phyloP scores from a whole-genome alignment of 805 yeast species.

The Ogataea chonburiensis region DNA sequence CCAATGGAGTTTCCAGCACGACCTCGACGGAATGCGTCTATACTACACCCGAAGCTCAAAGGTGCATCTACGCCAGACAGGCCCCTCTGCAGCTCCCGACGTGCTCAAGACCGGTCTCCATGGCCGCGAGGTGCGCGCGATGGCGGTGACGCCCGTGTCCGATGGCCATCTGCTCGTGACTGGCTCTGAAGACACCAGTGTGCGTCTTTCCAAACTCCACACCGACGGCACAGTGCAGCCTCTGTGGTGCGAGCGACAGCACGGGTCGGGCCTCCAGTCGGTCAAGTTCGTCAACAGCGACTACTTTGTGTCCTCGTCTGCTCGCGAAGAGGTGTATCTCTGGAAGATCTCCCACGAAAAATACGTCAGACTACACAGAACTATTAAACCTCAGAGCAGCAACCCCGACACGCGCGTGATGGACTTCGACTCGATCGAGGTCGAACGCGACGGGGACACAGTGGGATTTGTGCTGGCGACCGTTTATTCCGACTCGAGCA shows the following conservation, averaged over 20 bases:
- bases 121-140: constrained; percentile 86
- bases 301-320: constrained; percentile 58
- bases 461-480: constrained; percentile 57
- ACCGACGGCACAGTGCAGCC: constrained; percentile 44
- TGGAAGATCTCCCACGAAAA: constrained; percentile 58
- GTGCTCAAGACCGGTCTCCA: constrained; percentile 66
- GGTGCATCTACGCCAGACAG: constrained; percentile 40
- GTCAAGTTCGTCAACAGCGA: constrained; percentile 57
- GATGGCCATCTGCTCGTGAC: constrained; percentile 53
- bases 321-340: constrained; percentile 82
- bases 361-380: constrained; percentile 47
- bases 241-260: constrained; percentile 68
- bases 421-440: constrained; percentile 65
- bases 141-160: constrained; percentile 44
- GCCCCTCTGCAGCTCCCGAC: constrained; percentile 20
- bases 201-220: constrained; percentile 51
- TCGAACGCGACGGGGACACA: constrained; percentile 21
- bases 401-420: constrained; percentile 86
- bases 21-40: constrained; percentile 40
- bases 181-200: constrained; percentile 87
- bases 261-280: constrained; percentile 85
- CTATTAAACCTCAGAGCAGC: constrained; percentile 51
- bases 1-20: constrained; percentile 58
- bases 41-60: constrained; percentile 58
- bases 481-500: constrained; percentile 82